A percentile compares a stretch with the other conserved stretches of the same genome.
Conservation (phyloP, 345 rosid genomes). For the Arabidopsis suecica region DNA sequence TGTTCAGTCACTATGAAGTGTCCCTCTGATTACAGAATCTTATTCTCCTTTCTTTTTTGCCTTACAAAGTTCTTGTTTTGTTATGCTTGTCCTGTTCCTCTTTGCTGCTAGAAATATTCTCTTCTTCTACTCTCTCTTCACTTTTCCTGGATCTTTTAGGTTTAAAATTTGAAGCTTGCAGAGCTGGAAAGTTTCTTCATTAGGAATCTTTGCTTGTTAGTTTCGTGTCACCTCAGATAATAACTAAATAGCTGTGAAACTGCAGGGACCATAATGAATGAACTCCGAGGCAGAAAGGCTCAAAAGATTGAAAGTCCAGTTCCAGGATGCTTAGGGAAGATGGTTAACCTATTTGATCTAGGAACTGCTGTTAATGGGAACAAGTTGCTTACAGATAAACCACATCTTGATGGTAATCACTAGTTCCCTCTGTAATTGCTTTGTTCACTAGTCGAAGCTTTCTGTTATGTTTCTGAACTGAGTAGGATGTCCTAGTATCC, state of each 20-base stretch:
- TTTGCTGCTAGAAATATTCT: conserved; percentile 23
- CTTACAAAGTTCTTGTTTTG: conserved; percentile 22
- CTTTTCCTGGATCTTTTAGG: conserved; percentile 8
- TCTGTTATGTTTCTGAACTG: conserved; percentile 3
- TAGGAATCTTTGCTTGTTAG: conserved; percentile 3
- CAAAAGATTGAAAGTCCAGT: conserved; percentile 59
- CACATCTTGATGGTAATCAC: conserved; percentile 62
- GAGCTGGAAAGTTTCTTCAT: not conserved
- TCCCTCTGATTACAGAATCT: conserved; percentile 43
- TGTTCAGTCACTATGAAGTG: conserved; percentile 30
- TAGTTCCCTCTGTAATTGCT: conserved; percentile 2
- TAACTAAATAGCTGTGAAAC: conserved; percentile 30
- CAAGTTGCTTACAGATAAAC: conserved; percentile 57
- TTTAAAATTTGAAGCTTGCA: not conserved
- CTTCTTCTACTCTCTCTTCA: conserved; percentile 8
- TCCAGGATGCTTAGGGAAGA: conserved; percentile 69
- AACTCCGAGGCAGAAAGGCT: conserved; percentile 53
- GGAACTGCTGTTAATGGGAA: conserved; percentile 59
- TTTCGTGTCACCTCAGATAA: conserved; percentile 1
- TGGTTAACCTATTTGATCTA: conserved; percentile 72
- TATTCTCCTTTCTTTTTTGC: conserved; percentile 12
- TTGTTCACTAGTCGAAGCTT: conserved; percentile 1
- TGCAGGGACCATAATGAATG: conserved; percentile 69
- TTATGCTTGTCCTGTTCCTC: conserved; percentile 33
- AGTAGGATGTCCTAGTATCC: conserved; percentile 7